A percentile compares a stretch with the other conserved stretches of the same genome.
phyloP scores from a whole-genome alignment of 331 rosid species.

The Malus hybrid region DNA sequence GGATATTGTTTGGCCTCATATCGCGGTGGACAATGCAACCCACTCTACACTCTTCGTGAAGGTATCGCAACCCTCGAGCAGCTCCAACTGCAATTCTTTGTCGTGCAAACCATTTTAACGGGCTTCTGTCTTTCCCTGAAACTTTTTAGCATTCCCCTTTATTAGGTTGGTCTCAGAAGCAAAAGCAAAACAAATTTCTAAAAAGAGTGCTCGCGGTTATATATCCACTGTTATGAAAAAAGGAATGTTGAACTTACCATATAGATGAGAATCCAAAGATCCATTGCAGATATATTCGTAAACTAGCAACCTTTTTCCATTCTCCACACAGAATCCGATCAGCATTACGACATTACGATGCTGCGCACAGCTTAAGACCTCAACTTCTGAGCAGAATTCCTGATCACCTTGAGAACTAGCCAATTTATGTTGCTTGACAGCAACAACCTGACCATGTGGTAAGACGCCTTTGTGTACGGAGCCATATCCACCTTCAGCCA shows the following conservation, averaged over 20 bases:
- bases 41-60: constrained; percentile 97
- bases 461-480: constrained; percentile 83
- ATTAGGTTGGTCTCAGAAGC: not conserved
- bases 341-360: constrained; percentile 96
- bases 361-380: constrained; percentile 92
- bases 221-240: not conserved
- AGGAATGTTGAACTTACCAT: constrained; percentile 35
- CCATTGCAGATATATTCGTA: constrained; percentile 91
- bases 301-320: constrained; percentile 82
- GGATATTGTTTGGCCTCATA: constrained; percentile 90
- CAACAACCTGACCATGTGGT: constrained; percentile 69
- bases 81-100: constrained; percentile 92
- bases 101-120: constrained; percentile 71
- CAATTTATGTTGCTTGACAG: constrained; percentile 83
- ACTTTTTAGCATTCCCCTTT: constrained; percentile 5
- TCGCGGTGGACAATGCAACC: constrained; percentile 98
- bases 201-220: not conserved
- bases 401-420: constrained; percentile 93
- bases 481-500: constrained; percentile 99
- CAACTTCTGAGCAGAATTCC: constrained; percentile 96
- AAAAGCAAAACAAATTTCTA: not conserved
- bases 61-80: constrained; percentile 94
- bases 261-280: constrained; percentile 82
- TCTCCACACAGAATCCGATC: constrained; percentile 85
- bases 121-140: constrained; percentile 53